These are phyloP conservation scores for Candida yuanshanica DNA, from an alignment of 805 yeast genomes.

Conservation along the genomic window DNA sequence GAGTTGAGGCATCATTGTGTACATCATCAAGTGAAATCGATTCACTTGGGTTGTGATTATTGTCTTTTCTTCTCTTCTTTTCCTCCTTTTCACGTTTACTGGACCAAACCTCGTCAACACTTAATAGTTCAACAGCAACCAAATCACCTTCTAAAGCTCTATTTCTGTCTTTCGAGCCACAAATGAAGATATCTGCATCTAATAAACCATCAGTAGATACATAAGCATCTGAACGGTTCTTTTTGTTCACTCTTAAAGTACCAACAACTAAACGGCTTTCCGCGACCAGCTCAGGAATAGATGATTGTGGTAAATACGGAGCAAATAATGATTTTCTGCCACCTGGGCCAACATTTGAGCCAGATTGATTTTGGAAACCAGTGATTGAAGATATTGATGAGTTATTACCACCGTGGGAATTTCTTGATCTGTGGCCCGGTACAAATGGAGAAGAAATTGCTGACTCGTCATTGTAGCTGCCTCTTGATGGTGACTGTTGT, in stretches of 20 bases:
- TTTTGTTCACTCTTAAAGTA: slow-evolving; percentile 86
- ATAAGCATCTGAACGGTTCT: slow-evolving; percentile 95
- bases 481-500: slow-evolving; percentile 31
- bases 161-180: slow-evolving; percentile 97
- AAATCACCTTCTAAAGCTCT: slow-evolving; percentile 95
- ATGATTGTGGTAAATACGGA: slow-evolving; percentile 91
- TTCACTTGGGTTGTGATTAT: slow-evolving; percentile 28
- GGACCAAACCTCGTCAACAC: slow-evolving; percentile 97
- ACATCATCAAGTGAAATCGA: slow-evolving; percentile 52
- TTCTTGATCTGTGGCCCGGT: slow-evolving; percentile 76
- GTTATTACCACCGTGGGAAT: slow-evolving; percentile 58
- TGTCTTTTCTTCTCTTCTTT: slow-evolving; percentile 84
- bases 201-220: slow-evolving; percentile 94
- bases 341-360: slow-evolving; percentile 25
- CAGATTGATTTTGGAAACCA: slow-evolving; percentile 18
- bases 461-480: slow-evolving; percentile 23
- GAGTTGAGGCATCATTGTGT: slow-evolving; percentile 75
- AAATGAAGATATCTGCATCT: slow-evolving; percentile 95
- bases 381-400: slow-evolving; percentile 31
- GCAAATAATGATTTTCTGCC: slow-evolving; percentile 82
- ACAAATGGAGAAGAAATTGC: slow-evolving; percentile 38
- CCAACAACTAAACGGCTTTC: slow-evolving; percentile 94
- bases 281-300: slow-evolving; percentile 80
- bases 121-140: slow-evolving; percentile 90
- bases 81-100: slow-evolving; percentile 96